Percentiles rank a stretch among this genome's conserved stretches.
These are phyloP conservation scores for Salix koriyanagi DNA, from an alignment of 345 rosid genomes.

Conservation along the genomic window DNA sequence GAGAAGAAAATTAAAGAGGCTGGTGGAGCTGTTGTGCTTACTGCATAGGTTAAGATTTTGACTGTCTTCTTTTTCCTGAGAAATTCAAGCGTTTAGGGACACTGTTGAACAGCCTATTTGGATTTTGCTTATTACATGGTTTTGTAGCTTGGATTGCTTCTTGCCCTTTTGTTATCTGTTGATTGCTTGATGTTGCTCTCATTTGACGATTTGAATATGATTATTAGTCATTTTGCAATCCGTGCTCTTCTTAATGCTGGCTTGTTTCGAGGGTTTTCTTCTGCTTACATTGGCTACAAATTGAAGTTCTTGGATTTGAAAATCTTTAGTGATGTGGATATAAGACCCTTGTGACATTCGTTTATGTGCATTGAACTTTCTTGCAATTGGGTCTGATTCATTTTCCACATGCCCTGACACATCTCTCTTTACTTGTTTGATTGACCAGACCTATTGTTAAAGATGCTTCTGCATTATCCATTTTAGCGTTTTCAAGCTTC, in stretches of 20 bases:
- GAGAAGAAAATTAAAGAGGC: conserved; percentile 34
- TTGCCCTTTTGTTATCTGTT: not conserved
- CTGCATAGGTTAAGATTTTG: conserved; percentile 12
- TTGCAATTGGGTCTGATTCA: not conserved
- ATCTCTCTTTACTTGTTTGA: not conserved
- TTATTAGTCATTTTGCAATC: too few species aligned
- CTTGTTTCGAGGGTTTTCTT: not conserved
- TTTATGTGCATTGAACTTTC: not conserved
- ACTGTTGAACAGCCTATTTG: not conserved
- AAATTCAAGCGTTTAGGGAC: not conserved
- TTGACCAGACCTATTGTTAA: not conserved
- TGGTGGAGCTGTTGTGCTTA: conserved; percentile 31
- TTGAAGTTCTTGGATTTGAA: not conserved
- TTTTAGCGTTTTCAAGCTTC: not conserved
- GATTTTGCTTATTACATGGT: not conserved
- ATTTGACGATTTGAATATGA: too few species aligned
- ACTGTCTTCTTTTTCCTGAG: not conserved
- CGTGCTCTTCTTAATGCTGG: not conserved
- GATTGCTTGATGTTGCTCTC: not conserved
- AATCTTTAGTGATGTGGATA: not conserved
- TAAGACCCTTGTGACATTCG: too few species aligned
- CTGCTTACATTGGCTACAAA: too few species aligned
- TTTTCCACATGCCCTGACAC: not conserved
- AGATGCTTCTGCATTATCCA: not conserved
- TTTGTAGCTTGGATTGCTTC: not conserved